Conservation (phyloP, 306 rosid genomes). For the Ormosia emarginata region DNA sequence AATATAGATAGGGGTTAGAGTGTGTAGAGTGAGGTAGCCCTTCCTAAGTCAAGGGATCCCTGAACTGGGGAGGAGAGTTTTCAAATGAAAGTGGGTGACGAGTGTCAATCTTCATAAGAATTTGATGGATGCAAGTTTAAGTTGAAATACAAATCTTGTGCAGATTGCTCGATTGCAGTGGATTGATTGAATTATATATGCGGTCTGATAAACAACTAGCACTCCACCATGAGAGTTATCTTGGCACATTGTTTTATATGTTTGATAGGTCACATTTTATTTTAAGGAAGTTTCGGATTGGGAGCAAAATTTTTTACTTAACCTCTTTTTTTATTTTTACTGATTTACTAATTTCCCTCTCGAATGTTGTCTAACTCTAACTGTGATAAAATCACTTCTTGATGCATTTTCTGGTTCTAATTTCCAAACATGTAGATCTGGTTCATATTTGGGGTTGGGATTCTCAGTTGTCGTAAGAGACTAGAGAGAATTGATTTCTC, state of each 20-base stretch:
- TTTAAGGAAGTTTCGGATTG: background rate
- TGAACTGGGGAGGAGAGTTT: background rate
- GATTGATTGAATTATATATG: background rate
- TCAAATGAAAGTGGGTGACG: background rate
- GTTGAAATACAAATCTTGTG: background rate
- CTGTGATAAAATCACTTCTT: background rate
- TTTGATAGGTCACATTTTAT: background rate
- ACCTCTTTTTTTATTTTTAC: background rate
- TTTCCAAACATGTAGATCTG: background rate
- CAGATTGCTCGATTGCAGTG: background rate
- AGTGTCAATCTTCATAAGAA: background rate
- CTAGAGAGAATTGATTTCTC: background rate
- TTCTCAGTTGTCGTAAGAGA: background rate
- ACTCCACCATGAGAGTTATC: background rate
- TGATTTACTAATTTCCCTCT: background rate
- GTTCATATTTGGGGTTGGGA: constrained; percentile 7
- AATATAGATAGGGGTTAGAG: background rate
- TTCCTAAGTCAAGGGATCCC: background rate
- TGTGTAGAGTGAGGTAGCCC: background rate
- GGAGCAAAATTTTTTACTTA: background rate
- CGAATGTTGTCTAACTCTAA: background rate
- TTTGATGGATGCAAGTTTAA: constrained; percentile 5
- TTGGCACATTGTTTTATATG: background rate
- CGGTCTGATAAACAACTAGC: background rate
- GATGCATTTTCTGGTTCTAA: constrained; percentile 1